Evolutionary conservation across 495 filamentous ascomycete species (phyloP), one percentile per base, ranked within the genome.

Genomic region (Zalerion maritima): DNA sequence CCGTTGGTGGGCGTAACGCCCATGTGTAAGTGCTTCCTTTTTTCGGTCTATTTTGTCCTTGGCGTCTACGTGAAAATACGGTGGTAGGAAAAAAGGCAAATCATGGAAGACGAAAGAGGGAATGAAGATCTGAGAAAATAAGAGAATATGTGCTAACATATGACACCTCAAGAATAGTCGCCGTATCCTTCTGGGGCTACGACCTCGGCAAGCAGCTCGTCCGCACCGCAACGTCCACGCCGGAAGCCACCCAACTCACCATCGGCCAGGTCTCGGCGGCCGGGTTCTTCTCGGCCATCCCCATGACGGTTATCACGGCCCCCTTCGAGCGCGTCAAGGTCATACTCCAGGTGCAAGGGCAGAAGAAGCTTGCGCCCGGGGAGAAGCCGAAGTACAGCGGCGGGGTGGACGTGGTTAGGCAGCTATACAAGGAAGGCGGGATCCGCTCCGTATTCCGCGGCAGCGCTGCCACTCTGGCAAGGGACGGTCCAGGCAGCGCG

Each of bases 271-370:
- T 91, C 60, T 84, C 82, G 17, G 70, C 80, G 14, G 89, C 89
- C 8, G 89, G 89, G 31, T 94, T 94, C 72, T 94, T 97, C 73
- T 87, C 80, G 42, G 89, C 89, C 26, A 82, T 97, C 36, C 89
- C 89, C 41, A 93, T 93, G 85, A 97, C 91, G 1, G 52, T 84
- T 51, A 94, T 97, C 59, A 96, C 89, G 3, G 89, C 91, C 0
- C 89, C 91, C 33, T 94, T 97, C 45, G 89, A 97, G 69, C 86
- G 89, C 38, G 85, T 97, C 40, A 97, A 97, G 61, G 86, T 97
- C 11, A 82, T 96, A 27, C 75, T 97, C 2, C 89, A 97, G 55
- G 92, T 96, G 36, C 89, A 96, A 50, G 86, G 87, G 38, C 87
- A 94, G 53, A 87, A 86, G 54, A 54, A 68, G 18, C 71, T 87